Evolutionary conservation across 2,329 filamentous ascomycete species (phyloP), one percentile per base, ranked within the genome.

Genomic region (Xylaria sp.): DNA sequence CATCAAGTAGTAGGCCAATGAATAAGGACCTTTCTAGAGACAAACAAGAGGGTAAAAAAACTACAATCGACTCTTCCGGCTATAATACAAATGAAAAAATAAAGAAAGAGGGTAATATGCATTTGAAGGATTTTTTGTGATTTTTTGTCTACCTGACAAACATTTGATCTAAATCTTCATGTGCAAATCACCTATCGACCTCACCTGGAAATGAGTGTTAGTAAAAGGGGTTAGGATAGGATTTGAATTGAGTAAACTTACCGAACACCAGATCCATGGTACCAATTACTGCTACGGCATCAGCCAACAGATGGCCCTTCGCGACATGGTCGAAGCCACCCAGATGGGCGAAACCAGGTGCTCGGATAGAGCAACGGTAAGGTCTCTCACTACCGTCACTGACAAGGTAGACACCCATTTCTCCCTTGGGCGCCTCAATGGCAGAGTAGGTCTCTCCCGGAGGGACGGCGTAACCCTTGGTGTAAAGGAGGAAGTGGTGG

Each of bases 401-500:
- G 71, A 99, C 94, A 55, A 99, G 79, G 75, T 89, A 99, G 50
- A 99, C 94, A 75, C 89, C 94, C 94, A 99, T 99, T 81, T 99
- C 94, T 70, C 94, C 94, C 88, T 99, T 99, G 62, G 94, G 94
- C n/a, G 95, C 94, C 82, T 99, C 94, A 66, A 99, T 99, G 63
- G 89, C 93, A 52, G 89, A 92, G 82, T 99, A 99, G 4, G 94
- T 99, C 82, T 99, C 94, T 64, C 94, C 95, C 6, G 95, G 94
- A 49, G 94, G 94, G 3, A 99, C 94, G 50, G 91, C 85, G 78
- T 99, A 99, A 61, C 94, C 94, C 84, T 99, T 99, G 76, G 92
- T 97, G 82, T 93, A 99, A 57, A 99, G 87, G 67, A 99, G 80
- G 84, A 99, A 99, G 82, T 99, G 94, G 80, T 99, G 94, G 74